Conservation (phyloP, 2,329 filamentous ascomycete genomes). For the Colletotrichum liaoningense region DNA sequence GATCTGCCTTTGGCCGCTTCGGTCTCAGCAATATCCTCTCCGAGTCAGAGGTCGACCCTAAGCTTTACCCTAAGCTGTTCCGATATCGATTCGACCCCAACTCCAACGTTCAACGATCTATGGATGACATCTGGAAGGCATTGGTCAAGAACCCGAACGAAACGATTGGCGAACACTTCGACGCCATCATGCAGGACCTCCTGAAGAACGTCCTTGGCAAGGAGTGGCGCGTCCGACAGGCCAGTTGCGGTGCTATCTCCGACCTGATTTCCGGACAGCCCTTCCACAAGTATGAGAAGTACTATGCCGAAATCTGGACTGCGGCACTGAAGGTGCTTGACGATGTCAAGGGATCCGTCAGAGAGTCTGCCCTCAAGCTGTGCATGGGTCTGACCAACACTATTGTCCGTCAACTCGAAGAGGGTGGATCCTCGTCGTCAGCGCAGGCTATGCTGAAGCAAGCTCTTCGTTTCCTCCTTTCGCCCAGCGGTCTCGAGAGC, state of each 20-base stretch:
- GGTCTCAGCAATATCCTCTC: conserved; percentile 92
- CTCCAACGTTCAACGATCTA: conserved; percentile 89
- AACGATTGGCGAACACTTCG: conserved; percentile 84
- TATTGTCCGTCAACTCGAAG: conserved; percentile 86
- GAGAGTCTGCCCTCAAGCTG: conserved; percentile 82
- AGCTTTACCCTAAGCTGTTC: conserved; percentile 94
- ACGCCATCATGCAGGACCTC: conserved; percentile 88
- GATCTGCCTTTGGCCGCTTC: conserved; percentile 94
- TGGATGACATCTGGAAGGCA: conserved; percentile 98
- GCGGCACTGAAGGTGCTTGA: conserved; percentile 91
- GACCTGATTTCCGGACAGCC: conserved; percentile 87
- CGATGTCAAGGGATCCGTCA: conserved; percentile 93
- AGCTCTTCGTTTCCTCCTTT: conserved; percentile 90
- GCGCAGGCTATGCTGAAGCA: conserved; percentile 85
- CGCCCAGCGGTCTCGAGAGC: conserved; percentile 89
- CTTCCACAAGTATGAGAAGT: conserved; percentile 82
- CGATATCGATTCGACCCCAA: conserved; percentile 97
- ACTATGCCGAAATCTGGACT: conserved; percentile 87
- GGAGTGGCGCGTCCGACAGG: conserved; percentile 94
- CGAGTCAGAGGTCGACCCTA: conserved; percentile 88
- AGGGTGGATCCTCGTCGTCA: conserved; percentile 76
- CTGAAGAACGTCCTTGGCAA: conserved; percentile 87
- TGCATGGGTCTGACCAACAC: conserved; percentile 88
- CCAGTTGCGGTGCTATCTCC: conserved; percentile 89
- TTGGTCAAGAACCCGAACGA: conserved; percentile 88